These are phyloP conservation scores for Aspergillus pseudoglaucus DNA, from an alignment of 2,329 filamentous ascomycete genomes.

Conservation along the genomic window DNA sequence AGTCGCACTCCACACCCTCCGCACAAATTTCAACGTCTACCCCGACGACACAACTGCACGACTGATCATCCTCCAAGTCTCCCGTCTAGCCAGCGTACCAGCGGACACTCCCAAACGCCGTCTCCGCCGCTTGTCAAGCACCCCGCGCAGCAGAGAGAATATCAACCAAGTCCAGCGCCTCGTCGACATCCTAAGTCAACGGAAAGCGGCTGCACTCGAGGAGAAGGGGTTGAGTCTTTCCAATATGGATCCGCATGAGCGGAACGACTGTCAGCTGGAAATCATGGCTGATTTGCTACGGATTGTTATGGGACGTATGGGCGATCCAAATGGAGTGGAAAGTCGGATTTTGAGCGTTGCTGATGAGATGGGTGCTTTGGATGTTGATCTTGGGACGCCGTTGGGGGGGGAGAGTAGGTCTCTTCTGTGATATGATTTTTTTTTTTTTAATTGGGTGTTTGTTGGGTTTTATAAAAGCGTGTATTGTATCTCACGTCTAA, in stretches of 20 bases:
- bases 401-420: conserved; percentile 20
- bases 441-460: neutral
- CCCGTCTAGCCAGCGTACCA: conserved; percentile 37
- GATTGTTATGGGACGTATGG: conserved; percentile 33
- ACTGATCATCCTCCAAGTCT: conserved; percentile 45
- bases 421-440: conserved; percentile 11
- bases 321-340: conserved; percentile 24
- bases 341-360: conserved; percentile 27
- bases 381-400: conserved; percentile 26
- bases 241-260: conserved; percentile 31
- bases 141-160: conserved; percentile 39
- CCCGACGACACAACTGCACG: conserved; percentile 44
- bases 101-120: conserved; percentile 28
- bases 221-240: conserved; percentile 28
- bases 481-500: neutral
- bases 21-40: conserved; percentile 37
- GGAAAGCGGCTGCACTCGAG: conserved; percentile 26
- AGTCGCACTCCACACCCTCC: conserved; percentile 44
- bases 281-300: conserved; percentile 37
- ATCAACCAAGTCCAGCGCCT: conserved; percentile 40
- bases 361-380: conserved; percentile 31
- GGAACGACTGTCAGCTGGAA: conserved; percentile 36
- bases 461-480: neutral
- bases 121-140: conserved; percentile 35
- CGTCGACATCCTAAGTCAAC: conserved; percentile 37